Conservation (phyloP, 2,329 filamentous ascomycete genomes). For the Karstenula rhodostoma region DNA sequence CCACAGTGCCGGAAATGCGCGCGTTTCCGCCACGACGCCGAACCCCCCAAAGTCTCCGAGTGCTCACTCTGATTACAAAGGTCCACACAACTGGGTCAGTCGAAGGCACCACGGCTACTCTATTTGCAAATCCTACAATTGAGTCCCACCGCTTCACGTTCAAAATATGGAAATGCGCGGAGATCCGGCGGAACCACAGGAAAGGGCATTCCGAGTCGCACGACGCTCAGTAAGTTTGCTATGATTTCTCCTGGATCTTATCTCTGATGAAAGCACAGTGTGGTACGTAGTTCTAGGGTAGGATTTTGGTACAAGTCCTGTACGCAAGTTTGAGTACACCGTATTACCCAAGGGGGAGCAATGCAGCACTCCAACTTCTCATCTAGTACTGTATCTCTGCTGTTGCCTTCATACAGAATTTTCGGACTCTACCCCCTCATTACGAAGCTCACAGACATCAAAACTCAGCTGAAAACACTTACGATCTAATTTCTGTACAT, state of each 20-base stretch:
- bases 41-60: background rate
- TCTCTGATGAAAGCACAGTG: slow-evolving; percentile 31
- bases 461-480: too few species aligned
- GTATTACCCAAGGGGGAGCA: too few species aligned
- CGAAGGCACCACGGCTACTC: background rate
- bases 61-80: background rate
- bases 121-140: background rate
- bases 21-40: background rate
- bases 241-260: background rate
- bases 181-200: slow-evolving; percentile 15
- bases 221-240: slow-evolving; percentile 33
- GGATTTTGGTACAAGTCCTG: too few species aligned
- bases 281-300: slow-evolving; percentile 6
- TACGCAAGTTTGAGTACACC: too few species aligned
- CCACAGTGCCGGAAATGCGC: background rate
- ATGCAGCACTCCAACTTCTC: too few species aligned
- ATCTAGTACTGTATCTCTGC: too few species aligned
- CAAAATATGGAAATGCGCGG: slow-evolving; percentile 15
- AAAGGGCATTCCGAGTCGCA: slow-evolving; percentile 20
- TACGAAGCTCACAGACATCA: too few species aligned
- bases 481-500: too few species aligned
- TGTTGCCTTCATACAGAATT: too few species aligned
- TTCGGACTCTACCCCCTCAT: too few species aligned
- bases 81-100: too few species aligned
- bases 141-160: background rate